These are phyloP conservation scores for Chernovozyma sophiae-reginae DNA, from an alignment of 1,139 yeast species.

Conservation along the genomic window DNA sequence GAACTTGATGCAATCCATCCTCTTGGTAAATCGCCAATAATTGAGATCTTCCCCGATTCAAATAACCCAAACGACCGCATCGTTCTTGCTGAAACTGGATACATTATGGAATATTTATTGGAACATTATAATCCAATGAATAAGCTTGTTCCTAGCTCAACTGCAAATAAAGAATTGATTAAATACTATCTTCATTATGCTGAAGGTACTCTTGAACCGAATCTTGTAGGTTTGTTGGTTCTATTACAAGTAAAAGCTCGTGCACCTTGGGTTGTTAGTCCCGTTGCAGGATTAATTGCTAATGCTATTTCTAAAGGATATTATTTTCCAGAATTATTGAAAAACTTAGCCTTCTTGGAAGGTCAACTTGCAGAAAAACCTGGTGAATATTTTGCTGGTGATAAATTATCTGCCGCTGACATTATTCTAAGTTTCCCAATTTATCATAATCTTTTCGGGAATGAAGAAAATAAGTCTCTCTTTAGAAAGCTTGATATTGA, in stretches of 20 bases:
- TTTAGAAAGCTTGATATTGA: conserved; percentile 10
- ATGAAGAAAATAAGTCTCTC: conserved; percentile 10
- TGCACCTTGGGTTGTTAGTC: conserved; percentile 28
- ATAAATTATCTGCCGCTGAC: conserved; percentile 36
- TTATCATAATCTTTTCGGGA: conserved; percentile 16
- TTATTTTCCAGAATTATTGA: conserved; percentile 23
- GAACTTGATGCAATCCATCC: conserved; percentile 34
- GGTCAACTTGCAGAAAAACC: conserved; percentile 22
- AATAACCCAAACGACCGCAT: conserved; percentile 10
- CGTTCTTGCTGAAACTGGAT: conserved; percentile 37
- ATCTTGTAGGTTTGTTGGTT: conserved; percentile 29
- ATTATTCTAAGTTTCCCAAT: conserved; percentile 36
- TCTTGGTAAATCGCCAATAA: conserved; percentile 39
- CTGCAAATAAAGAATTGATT: conserved; percentile 23
- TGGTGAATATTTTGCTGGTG: conserved; percentile 32
- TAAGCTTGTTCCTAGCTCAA: conserved; percentile 22
- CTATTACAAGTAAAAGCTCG: conserved; percentile 20
- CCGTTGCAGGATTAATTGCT: conserved; percentile 22
- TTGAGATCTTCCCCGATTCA: conserved; percentile 28
- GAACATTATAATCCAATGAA: conserved; percentile 25
- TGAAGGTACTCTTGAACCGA: conserved; percentile 38
- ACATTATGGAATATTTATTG: conserved; percentile 29
- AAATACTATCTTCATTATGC: conserved; percentile 36
- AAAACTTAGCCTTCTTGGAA: conserved; percentile 29
- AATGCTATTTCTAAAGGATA: conserved; percentile 23